Percentiles rank a stretch among this genome's conserved stretches.
phyloP scores from a whole-genome alignment of 495 filamentous ascomycete species.

The Amphirosellinia nigrospora region DNA sequence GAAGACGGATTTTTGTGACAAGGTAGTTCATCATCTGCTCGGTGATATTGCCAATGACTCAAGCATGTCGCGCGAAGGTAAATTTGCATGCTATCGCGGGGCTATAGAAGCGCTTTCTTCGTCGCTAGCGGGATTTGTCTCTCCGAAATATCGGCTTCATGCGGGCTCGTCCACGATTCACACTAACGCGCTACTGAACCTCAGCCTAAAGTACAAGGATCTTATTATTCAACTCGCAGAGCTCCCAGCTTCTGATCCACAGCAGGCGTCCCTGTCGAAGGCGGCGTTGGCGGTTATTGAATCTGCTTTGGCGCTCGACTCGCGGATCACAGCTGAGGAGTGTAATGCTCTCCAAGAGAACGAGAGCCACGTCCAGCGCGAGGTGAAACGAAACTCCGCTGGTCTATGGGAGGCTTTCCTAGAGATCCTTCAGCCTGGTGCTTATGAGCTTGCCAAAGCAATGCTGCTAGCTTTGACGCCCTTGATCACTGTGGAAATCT shows the following conservation, averaged over 20 bases:
- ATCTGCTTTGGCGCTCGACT: constrained; percentile 75
- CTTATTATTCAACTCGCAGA: constrained; percentile 52
- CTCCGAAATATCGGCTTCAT: constrained; percentile 46
- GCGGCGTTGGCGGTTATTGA: constrained; percentile 68
- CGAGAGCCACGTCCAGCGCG: constrained; percentile 66
- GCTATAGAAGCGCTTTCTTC: constrained; percentile 53
- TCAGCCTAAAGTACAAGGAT: constrained; percentile 54
- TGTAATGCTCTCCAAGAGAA: constrained; percentile 66
- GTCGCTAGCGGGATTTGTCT: constrained; percentile 52
- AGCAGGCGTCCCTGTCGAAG: constrained; percentile 48
- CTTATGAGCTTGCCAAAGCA: constrained; percentile 68
- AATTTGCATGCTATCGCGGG: constrained; percentile 52
- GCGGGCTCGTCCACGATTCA: constrained; percentile 56
- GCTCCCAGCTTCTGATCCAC: constrained; percentile 42
- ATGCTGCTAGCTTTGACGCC: constrained; percentile 73
- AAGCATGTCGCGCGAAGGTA: constrained; percentile 42
- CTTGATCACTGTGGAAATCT: constrained; percentile 74
- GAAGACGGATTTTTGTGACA: constrained; percentile 73
- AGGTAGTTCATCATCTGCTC: constrained; percentile 71
- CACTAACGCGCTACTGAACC: constrained; percentile 57
- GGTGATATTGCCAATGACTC: constrained; percentile 63
- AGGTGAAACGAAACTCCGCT: constrained; percentile 67
- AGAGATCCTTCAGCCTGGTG: constrained; percentile 66
- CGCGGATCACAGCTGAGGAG: constrained; percentile 73
- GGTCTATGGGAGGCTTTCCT: constrained; percentile 79